These are phyloP conservation scores for Pochonia chlamydosporia DNA, from an alignment of 2,329 filamentous ascomycete genomes.

Conservation along the genomic window DNA sequence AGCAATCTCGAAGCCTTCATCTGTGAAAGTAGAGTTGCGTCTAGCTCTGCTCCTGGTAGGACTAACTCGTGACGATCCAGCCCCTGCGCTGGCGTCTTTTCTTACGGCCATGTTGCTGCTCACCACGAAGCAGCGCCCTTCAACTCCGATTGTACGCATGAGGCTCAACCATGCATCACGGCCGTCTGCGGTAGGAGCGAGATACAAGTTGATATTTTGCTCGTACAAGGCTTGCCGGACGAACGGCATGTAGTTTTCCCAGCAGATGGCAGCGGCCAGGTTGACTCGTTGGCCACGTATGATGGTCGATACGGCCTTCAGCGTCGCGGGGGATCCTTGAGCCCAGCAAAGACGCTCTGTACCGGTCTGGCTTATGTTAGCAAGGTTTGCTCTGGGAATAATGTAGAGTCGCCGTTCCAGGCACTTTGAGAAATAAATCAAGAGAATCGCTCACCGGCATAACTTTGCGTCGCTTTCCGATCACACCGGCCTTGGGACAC, in stretches of 20 bases:
- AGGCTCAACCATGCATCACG: constrained; percentile 76
- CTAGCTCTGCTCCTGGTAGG: constrained; percentile 17
- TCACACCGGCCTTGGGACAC: constrained; percentile 62
- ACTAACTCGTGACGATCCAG: not conserved
- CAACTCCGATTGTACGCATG: constrained; percentile 76
- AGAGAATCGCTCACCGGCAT: constrained; percentile 61
- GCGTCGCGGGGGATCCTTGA: constrained; percentile 71
- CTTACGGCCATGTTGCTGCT: constrained; percentile 75
- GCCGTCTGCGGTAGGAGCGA: constrained; percentile 83
- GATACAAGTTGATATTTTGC: constrained; percentile 87
- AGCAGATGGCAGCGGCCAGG: constrained; percentile 84
- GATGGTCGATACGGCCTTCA: constrained; percentile 71
- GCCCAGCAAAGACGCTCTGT: constrained; percentile 84
- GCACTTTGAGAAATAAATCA: not conserved
- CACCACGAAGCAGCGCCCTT: constrained; percentile 81
- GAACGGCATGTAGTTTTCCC: constrained; percentile 95
- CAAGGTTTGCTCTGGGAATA: too few relatives aligned
- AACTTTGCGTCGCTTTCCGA: constrained; percentile 87
- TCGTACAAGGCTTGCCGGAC: constrained; percentile 77
- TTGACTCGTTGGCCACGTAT: constrained; percentile 77
- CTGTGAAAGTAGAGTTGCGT: constrained; percentile 33
- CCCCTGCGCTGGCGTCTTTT: not conserved
- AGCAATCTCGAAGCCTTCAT: constrained; percentile 43
- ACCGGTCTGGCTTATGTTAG: constrained; percentile 53
- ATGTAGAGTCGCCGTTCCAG: too few relatives aligned